A percentile compares a stretch with the other conserved stretches of the same genome.
Evolutionary conservation across 2,329 filamentous ascomycete genomes (phyloP).

Genomic region (Exophiala sideris): DNA sequence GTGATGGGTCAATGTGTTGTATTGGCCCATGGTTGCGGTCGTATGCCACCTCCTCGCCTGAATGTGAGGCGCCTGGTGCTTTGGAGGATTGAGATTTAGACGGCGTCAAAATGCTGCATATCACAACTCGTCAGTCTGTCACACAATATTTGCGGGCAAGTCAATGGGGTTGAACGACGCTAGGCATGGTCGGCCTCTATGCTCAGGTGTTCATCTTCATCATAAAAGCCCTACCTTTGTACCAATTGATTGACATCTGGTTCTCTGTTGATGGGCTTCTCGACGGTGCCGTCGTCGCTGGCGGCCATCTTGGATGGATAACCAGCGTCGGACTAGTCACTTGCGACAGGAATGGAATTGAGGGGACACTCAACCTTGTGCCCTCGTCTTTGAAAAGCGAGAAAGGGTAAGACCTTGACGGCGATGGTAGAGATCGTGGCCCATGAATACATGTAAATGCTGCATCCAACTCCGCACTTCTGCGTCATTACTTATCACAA

Average conservation of each 20-base stretch:
- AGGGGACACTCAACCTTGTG: not conserved
- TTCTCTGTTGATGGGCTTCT: slow-evolving; percentile 34
- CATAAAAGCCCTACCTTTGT: not conserved
- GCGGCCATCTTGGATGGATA: slow-evolving; percentile 1
- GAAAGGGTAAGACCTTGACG: not conserved
- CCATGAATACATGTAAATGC: too few relatives aligned
- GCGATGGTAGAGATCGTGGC: not conserved
- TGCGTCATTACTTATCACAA: too few relatives aligned
- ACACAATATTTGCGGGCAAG: not conserved
- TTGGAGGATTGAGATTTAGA: not conserved
- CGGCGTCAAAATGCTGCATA: not conserved
- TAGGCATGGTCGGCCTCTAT: not conserved
- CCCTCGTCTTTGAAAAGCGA: not conserved
- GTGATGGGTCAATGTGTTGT: slow-evolving; percentile 36
- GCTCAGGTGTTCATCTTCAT: not conserved
- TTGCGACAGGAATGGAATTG: too few relatives aligned
- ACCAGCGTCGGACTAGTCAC: not conserved
- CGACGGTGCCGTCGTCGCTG: slow-evolving; percentile 19
- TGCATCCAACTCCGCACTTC: too few relatives aligned
- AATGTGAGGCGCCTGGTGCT: not conserved
- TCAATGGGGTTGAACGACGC: not conserved
- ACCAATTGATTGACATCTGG: slow-evolving; percentile 29
- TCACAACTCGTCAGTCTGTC: not conserved
- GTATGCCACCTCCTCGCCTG: slow-evolving; percentile 34
- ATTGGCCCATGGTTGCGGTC: slow-evolving; percentile 58